Base-by-base conservation (phyloP, 163 green algal species). In the Chlamydomonas reinhardtii region DNA sequence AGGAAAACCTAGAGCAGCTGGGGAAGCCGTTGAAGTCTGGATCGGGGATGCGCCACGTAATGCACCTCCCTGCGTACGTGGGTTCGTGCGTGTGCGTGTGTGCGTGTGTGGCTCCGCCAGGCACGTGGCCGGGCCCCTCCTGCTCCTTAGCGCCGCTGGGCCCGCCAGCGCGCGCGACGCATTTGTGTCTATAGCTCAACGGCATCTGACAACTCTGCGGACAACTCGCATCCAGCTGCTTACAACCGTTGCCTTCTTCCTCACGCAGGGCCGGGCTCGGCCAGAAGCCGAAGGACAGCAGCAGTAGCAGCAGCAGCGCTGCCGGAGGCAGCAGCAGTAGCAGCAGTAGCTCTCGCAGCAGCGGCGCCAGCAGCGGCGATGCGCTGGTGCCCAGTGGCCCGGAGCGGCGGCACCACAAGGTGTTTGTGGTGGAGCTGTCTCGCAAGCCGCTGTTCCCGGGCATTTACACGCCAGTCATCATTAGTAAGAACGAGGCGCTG, bases 401-500 rank as follows among this genome's bases (percentile, higher is more conserved):
- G 1, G 88, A 91, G 72, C 75, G 83, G 9, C 82, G 82, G 71
- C 88, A 91, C 72, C 88, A 91, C 82, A 91, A 91, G 88, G 88
- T 91, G 62, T 71, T 80, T 84, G 92, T 93, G 37, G 91, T 95
- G 72, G 91, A 95, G 88, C 86, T 94, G 43, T 82, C 71, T 8
- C 85, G 92, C 72, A 94, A 94, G 87, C 92, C 92, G 6, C 76
- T 95, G 72, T 94, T 95, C 78, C 92, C 92, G 2, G 92, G 90
- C 56, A 93, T 93, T 17, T 94, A 94, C 82, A 94, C 92, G 8
- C 91, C 91, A 17, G 91, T 95, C 16, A 87, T 92, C 48, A 83
- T 95, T 25, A 89, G 54, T n/a, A 93, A 94, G 73, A 95, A 98
- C 82, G 94, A 95, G 73, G 91, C 93, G 85, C 89, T 99, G 22